Evolutionary conservation across 1,139 yeast genomes (phyloP).

Genomic region (Torulaspora globosa): DNA sequence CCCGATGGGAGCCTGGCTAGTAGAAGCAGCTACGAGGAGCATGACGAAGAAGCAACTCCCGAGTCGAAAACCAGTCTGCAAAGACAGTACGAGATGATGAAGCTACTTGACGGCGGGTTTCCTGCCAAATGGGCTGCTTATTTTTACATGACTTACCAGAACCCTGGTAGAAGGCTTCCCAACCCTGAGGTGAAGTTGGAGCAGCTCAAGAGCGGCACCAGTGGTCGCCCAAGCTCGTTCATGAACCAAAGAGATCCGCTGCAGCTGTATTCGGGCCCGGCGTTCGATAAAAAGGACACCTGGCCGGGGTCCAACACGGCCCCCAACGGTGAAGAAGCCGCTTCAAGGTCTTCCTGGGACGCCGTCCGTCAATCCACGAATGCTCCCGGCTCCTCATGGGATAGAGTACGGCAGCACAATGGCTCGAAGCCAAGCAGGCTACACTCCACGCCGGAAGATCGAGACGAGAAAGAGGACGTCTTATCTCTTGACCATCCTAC

Average conservation of each 20-base stretch:
- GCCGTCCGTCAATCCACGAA: conserved; percentile 20
- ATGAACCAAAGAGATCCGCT: conserved; percentile 39
- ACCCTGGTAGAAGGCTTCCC: conserved; percentile 39
- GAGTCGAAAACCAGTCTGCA: conserved; percentile 19
- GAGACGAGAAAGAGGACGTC: conserved; percentile 11
- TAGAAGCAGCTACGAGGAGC: conserved; percentile 18
- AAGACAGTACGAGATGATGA: conserved; percentile 38
- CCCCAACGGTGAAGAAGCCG: too few relatives aligned
- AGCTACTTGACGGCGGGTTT: conserved; percentile 35
- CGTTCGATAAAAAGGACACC: conserved; percentile 10
- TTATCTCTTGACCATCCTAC: conserved; percentile 14
- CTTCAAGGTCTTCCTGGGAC: conserved; percentile 25
- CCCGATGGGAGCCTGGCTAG: conserved; percentile 19
- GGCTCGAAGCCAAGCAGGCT: background rate
- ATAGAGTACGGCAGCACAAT: conserved; percentile 20
- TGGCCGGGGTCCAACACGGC: conserved; percentile 5
- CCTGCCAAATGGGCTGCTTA: conserved; percentile 40
- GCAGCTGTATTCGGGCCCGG: conserved; percentile 36
- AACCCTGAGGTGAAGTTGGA: conserved; percentile 37
- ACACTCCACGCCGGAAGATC: background rate
- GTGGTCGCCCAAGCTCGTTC: conserved; percentile 16
- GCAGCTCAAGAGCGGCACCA: conserved; percentile 25
- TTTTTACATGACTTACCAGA: conserved; percentile 37
- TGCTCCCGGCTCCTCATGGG: conserved; percentile 26
- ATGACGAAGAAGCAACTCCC: conserved; percentile 4